Conservation (phyloP, 1,284 basidiomycete genomes). For the Heterobasidion irregulare region DNA sequence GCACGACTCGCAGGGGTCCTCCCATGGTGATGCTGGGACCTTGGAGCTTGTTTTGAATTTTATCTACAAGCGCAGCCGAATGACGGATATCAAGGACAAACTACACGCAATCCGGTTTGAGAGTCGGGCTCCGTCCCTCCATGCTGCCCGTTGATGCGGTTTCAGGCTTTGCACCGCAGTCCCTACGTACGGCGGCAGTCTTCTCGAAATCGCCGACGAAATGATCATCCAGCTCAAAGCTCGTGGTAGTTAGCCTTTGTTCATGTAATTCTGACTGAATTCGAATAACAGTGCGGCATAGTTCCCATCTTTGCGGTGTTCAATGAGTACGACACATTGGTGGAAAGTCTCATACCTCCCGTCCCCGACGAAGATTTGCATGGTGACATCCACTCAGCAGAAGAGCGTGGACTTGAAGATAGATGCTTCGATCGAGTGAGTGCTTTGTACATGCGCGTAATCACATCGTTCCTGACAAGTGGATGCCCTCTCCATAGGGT, state of each 20-base stretch:
- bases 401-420: background rate
- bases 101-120: background rate
- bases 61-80: background rate
- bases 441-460: background rate
- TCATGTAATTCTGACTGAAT: background rate
- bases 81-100: background rate
- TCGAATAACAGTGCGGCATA: background rate
- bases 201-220: background rate
- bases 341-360: background rate
- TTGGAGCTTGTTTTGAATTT: background rate
- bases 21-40: background rate
- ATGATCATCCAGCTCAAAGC: background rate
- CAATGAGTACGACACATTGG: background rate
- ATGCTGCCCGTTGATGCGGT: background rate
- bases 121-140: background rate
- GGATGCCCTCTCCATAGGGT: background rate
- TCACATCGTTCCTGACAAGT: background rate
- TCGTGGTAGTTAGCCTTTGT: background rate
- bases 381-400: background rate
- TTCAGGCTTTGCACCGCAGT: background rate
- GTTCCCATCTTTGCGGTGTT: background rate
- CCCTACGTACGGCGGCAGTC: background rate
- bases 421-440: background rate
- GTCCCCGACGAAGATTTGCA: background rate
- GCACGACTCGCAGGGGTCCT: background rate